A percentile compares a stretch with the other conserved stretches of the same genome.
phyloP scores from a whole-genome alignment of 73 alveolate genomes.

The Breviolum minutum region DNA sequence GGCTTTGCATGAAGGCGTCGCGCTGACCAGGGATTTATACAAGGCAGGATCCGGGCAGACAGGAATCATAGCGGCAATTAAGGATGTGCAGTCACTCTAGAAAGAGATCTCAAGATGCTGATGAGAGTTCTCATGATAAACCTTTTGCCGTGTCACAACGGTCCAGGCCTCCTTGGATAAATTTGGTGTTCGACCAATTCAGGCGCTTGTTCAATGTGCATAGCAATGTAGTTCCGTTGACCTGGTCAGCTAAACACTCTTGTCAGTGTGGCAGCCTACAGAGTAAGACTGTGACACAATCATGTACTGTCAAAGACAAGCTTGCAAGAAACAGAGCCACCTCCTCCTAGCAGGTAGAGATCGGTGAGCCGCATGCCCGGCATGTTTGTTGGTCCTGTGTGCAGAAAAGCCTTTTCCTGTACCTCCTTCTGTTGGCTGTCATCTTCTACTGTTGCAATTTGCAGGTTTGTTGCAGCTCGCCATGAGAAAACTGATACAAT shows the following conservation, averaged over 20 bases:
- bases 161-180: slow-evolving; percentile 78
- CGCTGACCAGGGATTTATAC: slow-evolving; percentile 79
- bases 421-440: not conserved
- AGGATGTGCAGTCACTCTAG: too few relatives aligned
- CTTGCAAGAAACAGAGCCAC: not conserved
- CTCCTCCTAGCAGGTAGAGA: slow-evolving; percentile 32
- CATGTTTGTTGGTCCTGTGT: not conserved
- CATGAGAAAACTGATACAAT: slow-evolving; percentile 61
- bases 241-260: not conserved
- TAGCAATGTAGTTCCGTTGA: too few relatives aligned
- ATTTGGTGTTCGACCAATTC: slow-evolving; percentile 80
- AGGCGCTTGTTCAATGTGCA: not conserved
- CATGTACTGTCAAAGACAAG: too few relatives aligned
- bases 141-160: too few relatives aligned
- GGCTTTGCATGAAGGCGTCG: slow-evolving; percentile 80
- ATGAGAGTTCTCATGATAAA: too few relatives aligned
- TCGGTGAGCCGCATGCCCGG: slow-evolving; percentile 82
- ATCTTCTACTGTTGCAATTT: not conserved
- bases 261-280: not conserved
- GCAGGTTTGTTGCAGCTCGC: slow-evolving; percentile 90
- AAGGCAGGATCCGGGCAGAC: slow-evolving; percentile 17
- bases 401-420: too few relatives aligned
- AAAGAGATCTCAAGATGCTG: too few relatives aligned
- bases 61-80: not conserved
- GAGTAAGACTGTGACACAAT: too few relatives aligned